Base-by-base conservation (phyloP, 306 rosid species). In the Trifolium dubium region DNA sequence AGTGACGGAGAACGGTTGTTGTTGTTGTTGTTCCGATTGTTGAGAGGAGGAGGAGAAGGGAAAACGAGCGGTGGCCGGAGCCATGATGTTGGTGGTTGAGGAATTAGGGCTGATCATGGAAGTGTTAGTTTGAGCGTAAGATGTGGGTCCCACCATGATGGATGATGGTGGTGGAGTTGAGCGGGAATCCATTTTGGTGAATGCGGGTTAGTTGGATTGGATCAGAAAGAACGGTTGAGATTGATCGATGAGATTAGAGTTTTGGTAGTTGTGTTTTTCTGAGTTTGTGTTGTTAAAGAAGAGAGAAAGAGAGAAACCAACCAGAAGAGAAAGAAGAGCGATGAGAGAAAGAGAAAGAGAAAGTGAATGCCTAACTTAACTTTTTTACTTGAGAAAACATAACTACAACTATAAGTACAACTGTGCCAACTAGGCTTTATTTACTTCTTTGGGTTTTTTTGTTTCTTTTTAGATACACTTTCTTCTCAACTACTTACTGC, bases 21-120 rank as follows among this genome's bases (percentile, higher is more conserved):
- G 23, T 23, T 23, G 23, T 23, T 23, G 23, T 23, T 23, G 23
- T 23, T 91, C 97, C 53, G 87, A 67, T 7, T 81, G 83, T 4
- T 53, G 79, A 15, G 69, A 62, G 3, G 95, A n/a, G 3, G 95
- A n/a, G 79, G 66, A 81, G 72, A 88, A 91, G 8, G 93, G 98
- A 72, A 86, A 93, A 67, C 91, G 90, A 2, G 78, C 85, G 50
- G 88, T 84, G 60, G 81, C 46, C 5, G 86, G 85, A 2, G 81
- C 74, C 73, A 91, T 69, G 83, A 86, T 84, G 55, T 64, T 44
- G 50, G 50, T 41, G 47, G 47, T 30, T 49, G 53, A 3, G 46
- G 78, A 83, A 76, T 86, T 88, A 59, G 89, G 84, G 81, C 75
- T 76, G 78, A 86, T 78, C 82, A 79, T 63, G 50, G 85, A 11